Evolutionary conservation across 768 basidiomycete species (phyloP), one percentile per base, ranked within the genome.

Genomic region (Chlorophyllum brunneum): DNA sequence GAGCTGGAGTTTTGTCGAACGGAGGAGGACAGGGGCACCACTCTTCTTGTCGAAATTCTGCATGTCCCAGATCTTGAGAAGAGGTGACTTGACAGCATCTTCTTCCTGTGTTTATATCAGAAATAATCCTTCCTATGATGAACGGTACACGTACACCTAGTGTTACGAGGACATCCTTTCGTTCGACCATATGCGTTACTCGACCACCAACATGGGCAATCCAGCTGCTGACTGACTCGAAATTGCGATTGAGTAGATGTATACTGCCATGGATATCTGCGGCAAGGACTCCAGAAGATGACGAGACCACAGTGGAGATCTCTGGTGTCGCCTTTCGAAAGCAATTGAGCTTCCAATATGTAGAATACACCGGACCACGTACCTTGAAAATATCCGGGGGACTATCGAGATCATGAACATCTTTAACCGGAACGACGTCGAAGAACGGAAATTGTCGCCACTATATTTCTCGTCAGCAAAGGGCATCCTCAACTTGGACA

Each of bases 371-470:
- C 13, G 26, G 15, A 44, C 15, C 1, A 51, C 57, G 36, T 59
- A 87, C 90, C 66, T 85, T 85, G 77, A 95, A 83, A 20, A 92
- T 77, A 48, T 90, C 85, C 0, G 92, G 92, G 0, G 84, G 68
- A 52, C 78, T 81, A 2, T 81, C 78, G 11, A 90, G 72, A 63
- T 95, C 88, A 60, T 94, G 82, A 2, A 77, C 72, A 60, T 92
- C 92, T 65, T 84, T 91, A 56, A 94, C 83, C 9, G 82, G 79
- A 3, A 81, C 77, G 10, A 78, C 73, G 57, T 93, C 85, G 63
- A 97, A 98, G 81, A 97, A 97, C 2, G 83, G 75, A 71, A 95
- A 95, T 63, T 93, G 89, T 44, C 88, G 79, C 83, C 88, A 92
- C 90, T 95, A 51, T 27, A 27, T 30, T 16, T 20, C 30, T 23